phyloP scores from a whole-genome alignment of 2,329 filamentous ascomycete species.

The Calonectria crousiana region DNA sequence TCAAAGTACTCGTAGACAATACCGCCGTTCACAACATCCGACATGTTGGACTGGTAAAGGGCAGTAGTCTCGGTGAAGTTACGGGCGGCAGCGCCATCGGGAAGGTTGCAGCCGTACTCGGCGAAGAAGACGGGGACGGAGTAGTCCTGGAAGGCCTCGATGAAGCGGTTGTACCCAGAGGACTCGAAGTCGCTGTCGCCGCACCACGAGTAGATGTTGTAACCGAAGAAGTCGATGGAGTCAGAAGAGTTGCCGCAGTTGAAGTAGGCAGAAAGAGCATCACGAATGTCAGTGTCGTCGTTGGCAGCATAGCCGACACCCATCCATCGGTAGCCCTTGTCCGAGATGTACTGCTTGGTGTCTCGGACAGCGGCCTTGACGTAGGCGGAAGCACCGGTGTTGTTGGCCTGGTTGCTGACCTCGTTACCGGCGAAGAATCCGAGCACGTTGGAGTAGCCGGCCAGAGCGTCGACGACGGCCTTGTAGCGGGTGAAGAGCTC shows the following conservation, averaged over 20 bases:
- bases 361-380: conserved; percentile 98
- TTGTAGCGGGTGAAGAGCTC: conserved; percentile 86
- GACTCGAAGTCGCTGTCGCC: conserved; percentile 80
- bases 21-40: conserved; percentile 88
- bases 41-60: conserved; percentile 87
- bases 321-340: conserved; percentile 80
- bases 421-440: conserved; percentile 99
- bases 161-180: conserved; percentile 86
- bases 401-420: conserved; percentile 89
- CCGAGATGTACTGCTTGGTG: conserved; percentile 92
- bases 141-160: conserved; percentile 88
- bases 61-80: conserved; percentile 86
- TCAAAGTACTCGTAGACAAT: conserved; percentile 99
- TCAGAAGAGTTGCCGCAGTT: conserved; percentile 79
- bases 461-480: conserved; percentile 82
- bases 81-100: conserved; percentile 71
- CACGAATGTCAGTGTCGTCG: conserved; percentile 87
- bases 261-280: conserved; percentile 89
- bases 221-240: conserved; percentile 97
- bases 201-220: conserved; percentile 99
- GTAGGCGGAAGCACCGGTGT: conserved; percentile 90
- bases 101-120: conserved; percentile 94
- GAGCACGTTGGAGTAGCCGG: conserved; percentile 88
- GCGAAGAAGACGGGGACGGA: conserved; percentile 97
- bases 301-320: conserved; percentile 97